Conservation (phyloP, 2,329 filamentous ascomycete species). For the Apiospora malaysiana region DNA sequence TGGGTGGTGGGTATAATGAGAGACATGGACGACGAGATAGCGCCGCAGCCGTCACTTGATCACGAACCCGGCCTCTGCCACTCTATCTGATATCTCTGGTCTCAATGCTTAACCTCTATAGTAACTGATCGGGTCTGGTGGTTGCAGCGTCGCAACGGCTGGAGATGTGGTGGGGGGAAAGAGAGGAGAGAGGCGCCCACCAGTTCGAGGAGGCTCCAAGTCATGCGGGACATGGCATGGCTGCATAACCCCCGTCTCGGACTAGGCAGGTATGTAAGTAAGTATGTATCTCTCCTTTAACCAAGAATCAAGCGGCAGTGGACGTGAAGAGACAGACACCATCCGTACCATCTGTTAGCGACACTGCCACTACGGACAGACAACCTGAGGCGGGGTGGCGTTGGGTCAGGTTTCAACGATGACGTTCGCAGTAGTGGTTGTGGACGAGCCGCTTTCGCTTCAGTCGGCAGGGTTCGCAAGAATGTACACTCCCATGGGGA, state of each 20-base stretch:
- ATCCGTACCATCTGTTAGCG: not conserved
- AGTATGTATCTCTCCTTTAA: too few relatives aligned
- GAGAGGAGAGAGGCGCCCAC: not conserved
- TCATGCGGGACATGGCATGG: not conserved
- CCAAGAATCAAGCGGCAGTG: not conserved
- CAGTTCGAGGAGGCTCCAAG: constrained; percentile 16
- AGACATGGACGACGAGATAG: not conserved
- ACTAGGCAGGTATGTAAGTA: not conserved
- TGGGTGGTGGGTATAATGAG: not conserved
- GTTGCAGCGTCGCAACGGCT: constrained; percentile 12
- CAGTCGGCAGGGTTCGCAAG: too few relatives aligned
- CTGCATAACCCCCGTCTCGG: not conserved
- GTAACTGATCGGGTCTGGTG: constrained; percentile 1
- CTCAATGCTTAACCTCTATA: not conserved
- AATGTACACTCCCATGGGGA: not conserved
- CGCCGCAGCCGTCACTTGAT: constrained; percentile 1
- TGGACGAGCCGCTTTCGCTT: not conserved
- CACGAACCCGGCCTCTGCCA: not conserved
- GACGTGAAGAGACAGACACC: not conserved
- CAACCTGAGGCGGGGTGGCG: not conserved
- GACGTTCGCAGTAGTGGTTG: not conserved
- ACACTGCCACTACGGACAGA: not conserved
- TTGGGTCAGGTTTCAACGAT: constrained; percentile 2
- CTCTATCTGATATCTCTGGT: not conserved
- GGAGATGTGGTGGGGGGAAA: too few relatives aligned